Conservation (phyloP, 1,139 yeast genomes). For the Suhomyces guaymorum region DNA sequence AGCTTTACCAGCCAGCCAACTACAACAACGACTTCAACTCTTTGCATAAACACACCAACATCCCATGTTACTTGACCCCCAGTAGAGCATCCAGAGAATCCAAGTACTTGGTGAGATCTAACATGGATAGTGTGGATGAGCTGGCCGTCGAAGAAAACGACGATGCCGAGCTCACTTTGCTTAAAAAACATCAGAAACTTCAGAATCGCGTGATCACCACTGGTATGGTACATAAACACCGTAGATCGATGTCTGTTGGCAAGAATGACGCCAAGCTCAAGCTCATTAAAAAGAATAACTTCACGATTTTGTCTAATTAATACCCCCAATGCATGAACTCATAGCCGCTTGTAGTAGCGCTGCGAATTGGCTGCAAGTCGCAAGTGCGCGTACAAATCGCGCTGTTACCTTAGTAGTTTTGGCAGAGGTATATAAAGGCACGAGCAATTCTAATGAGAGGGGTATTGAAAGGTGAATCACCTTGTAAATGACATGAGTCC, state of each 20-base stretch:
- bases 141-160: slow-evolving; percentile 23
- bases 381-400: too few species aligned
- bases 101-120: slow-evolving; percentile 29
- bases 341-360: neutral
- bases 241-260: slow-evolving; percentile 43
- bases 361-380: neutral
- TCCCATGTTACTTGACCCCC: slow-evolving; percentile 41
- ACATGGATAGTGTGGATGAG: slow-evolving; percentile 11
- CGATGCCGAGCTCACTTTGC: slow-evolving; percentile 27
- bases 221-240: slow-evolving; percentile 26
- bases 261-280: slow-evolving; percentile 38
- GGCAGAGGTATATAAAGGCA: too few species aligned
- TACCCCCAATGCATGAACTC: neutral
- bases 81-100: slow-evolving; percentile 27
- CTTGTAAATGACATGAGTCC: too few species aligned
- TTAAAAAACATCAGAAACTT: slow-evolving; percentile 16
- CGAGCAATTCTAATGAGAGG: too few species aligned
- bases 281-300: slow-evolving; percentile 36
- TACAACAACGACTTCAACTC: slow-evolving; percentile 37
- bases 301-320: slow-evolving; percentile 20
- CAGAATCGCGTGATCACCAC: slow-evolving; percentile 6
- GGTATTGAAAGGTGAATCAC: too few species aligned
- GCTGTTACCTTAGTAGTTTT: too few species aligned
- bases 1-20: slow-evolving; percentile 36
- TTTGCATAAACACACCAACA: slow-evolving; percentile 33